Base-by-base conservation (phyloP, 2,329 filamentous ascomycete genomes). In the Mycosphaerella sp. region DNA sequence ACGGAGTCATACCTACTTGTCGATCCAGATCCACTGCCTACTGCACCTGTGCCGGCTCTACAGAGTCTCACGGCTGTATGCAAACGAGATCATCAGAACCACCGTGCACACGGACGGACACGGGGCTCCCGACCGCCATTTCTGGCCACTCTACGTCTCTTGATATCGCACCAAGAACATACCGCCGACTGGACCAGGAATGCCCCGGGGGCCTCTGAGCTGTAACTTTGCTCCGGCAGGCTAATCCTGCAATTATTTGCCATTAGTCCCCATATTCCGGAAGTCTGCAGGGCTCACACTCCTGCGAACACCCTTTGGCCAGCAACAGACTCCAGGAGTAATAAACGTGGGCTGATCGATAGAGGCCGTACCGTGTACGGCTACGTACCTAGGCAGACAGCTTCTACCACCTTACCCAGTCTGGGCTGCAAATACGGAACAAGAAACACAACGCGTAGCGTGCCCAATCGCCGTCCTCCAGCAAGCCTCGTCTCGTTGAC, bases 391-490 rank as follows among this genome's bases (percentile, higher is more conserved):
- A n/a, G n/a, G 17, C 28, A 17, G 37, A 41, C 36, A 32, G 16
- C 28, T 12, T 34, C 37, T 4, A 41, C 45, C 21, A 35, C 12
- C n/a, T 32, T 12, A 17, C 17, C 37, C 14, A 34, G 9, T 14
- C 17, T 35, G 25, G 45, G 37, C 37, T 18, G 17, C 4, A 18
- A 13, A 13, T 13, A 41, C 37, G 37, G 10, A 30, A 30, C 44
- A 32, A 49, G 41, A 18, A 28, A 18, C 7, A 14, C 16, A 4
- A 6, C 21, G 21, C 21, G 21, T 25, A 25, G 4, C n/a, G 4
- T 16, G 21, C 18, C 51, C 51, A 53, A 53, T 50, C 51, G 41
- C 42, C 9, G 16, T 13, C 18, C 41, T 44, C 41, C 41, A 49
- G n/a, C 41, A 44, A n/a, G 27, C 34, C 17, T 3, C 21, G n/a